A percentile compares a stretch with the other conserved stretches of the same genome.
Conservation (phyloP, 2,329 filamentous ascomycete genomes). For the Aureobasidium musti region DNA sequence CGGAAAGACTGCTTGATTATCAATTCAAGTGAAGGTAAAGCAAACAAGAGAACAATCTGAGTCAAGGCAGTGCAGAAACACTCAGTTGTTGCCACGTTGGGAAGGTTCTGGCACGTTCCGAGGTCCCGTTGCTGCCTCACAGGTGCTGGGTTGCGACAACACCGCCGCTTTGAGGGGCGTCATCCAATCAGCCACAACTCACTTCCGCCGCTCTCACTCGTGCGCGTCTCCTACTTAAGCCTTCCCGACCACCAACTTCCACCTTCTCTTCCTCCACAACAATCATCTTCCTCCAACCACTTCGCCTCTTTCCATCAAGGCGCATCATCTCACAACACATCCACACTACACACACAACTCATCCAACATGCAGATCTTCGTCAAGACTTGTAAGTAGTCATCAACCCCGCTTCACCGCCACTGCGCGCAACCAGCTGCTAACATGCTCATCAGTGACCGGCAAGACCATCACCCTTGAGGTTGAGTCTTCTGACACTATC, state of each 20-base stretch:
- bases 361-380: conserved; percentile 86
- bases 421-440: conserved; percentile 39
- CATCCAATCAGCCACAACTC: conserved; percentile 29
- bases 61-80: not conserved
- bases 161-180: conserved; percentile 12
- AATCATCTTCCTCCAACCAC: conserved; percentile 14
- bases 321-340: conserved; percentile 30
- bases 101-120: conserved; percentile 30
- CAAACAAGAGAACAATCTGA: conserved; percentile 9
- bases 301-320: conserved; percentile 13
- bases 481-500: conserved; percentile 78
- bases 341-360: conserved; percentile 33
- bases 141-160: conserved; percentile 17
- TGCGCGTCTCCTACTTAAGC: conserved; percentile 21
- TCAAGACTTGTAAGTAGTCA: conserved; percentile 81
- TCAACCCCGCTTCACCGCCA: conserved; percentile 36
- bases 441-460: conserved; percentile 57
- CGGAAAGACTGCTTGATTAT: conserved; percentile 2
- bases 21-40: not conserved
- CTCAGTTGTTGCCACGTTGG: conserved; percentile 3
- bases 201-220: conserved; percentile 23
- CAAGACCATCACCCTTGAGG: conserved; percentile 68
- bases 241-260: conserved; percentile 16
- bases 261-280: conserved; percentile 6
- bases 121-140: conserved; percentile 26